Base-by-base conservation (phyloP, 1,284 basidiomycete species). In the Trametes versicolor region DNA sequence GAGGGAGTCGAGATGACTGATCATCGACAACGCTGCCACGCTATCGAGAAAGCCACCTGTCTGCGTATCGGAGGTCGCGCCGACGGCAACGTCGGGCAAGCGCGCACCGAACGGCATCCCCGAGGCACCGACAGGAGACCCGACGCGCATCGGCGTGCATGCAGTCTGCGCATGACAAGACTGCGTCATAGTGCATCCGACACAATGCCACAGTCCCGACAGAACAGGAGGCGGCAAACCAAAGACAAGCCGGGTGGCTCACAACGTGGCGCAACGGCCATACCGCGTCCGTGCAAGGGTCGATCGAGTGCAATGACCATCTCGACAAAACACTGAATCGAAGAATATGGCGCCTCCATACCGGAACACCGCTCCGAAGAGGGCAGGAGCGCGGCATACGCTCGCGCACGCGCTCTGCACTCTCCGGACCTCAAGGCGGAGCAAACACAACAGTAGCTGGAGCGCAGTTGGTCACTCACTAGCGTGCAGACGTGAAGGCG, bases 31-130 rank as follows among this genome's bases (percentile, higher is more conserved):
- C 45, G 54, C 36, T 27, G 23, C 53, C 37, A 36, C 25, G 29
- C 32, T 39, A 51, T 62, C 45, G 45, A 48, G 37, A n/a, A 47
- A 19, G 19, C 50, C 49, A 27, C 34, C 39, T 17, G 21, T 37
- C 9, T 51, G 43, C 43, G 55, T 48, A 21, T 29, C 55, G 43
- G 55, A 56, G 17, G 32, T 17, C n/a, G 29, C 36, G 39, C 55
- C 43, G 55, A 47, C 15, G 21, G 21, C 27, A 29, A 21, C 15
- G n/a, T 36, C 19, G 32, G 29, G 29, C 32, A 23, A 8, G 50
- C 29, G 21, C 12, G 15, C 53, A 8, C 36, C 45, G 45, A 53
- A 25, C 17, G 15, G 13, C 17, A 15, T 43, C 4, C 27, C 19
- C 0, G 15, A n/a, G 17, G 49, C 21, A 19, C 9, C 29, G 29